Conservation (phyloP, 805 yeast genomes). For the Metschnikowia gelsemii region DNA sequence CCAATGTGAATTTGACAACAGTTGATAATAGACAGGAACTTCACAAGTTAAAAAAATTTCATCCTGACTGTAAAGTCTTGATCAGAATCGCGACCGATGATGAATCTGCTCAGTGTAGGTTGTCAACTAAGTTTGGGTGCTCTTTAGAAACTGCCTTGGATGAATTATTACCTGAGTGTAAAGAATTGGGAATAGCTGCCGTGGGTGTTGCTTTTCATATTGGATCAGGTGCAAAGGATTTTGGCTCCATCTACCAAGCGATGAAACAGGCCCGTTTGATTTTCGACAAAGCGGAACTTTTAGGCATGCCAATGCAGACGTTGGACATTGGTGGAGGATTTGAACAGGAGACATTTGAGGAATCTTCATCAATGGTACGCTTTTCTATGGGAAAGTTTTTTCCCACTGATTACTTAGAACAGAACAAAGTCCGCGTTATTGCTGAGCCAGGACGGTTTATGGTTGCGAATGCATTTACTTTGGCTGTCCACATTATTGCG, state of each 20-base stretch:
- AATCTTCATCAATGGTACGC: constrained; percentile 57
- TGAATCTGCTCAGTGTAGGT: constrained; percentile 77
- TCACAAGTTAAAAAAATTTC: constrained; percentile 62
- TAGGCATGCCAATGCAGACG: constrained; percentile 49
- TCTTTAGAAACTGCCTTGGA: constrained; percentile 50
- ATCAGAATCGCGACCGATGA: constrained; percentile 90
- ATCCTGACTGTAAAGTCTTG: constrained; percentile 69
- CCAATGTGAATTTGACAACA: constrained; percentile 69
- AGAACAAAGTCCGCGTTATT: constrained; percentile 48
- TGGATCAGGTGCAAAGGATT: constrained; percentile 89
- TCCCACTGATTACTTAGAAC: constrained; percentile 39
- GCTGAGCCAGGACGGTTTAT: constrained; percentile 95
- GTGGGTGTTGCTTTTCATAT: constrained; percentile 93
- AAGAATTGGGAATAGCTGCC: constrained; percentile 58
- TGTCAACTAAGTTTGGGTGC: constrained; percentile 90
- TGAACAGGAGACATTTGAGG: constrained; percentile 57
- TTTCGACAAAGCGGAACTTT: constrained; percentile 55
- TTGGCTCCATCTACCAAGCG: constrained; percentile 64
- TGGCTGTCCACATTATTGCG: constrained; percentile 85
- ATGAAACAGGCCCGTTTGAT: constrained; percentile 66
- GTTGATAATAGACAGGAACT: constrained; percentile 88
- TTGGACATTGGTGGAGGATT: constrained; percentile 97
- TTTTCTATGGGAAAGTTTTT: constrained; percentile 57
- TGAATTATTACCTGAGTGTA: constrained; percentile 59
- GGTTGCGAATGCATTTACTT: constrained; percentile 80